A percentile compares a stretch with the other conserved stretches of the same genome.
Conservation (phyloP, 2,329 filamentous ascomycete species). For the Rosellinia necatrix region DNA sequence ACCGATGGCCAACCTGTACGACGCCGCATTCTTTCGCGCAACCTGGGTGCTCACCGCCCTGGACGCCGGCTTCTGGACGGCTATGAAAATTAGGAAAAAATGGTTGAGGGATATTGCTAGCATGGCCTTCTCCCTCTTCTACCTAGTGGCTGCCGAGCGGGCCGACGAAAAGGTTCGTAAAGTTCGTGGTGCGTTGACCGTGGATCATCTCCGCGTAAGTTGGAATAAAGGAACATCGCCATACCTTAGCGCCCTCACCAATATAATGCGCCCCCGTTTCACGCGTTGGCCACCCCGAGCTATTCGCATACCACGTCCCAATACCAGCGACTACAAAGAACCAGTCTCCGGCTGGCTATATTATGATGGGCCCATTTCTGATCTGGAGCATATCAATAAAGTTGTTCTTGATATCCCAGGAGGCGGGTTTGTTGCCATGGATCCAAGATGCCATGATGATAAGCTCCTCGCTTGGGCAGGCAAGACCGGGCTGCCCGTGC, state of each 20-base stretch:
- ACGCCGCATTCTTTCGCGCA: constrained; percentile 87
- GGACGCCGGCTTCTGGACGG: constrained; percentile 97
- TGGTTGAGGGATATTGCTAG: constrained; percentile 83
- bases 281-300: constrained; percentile 81
- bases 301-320: constrained; percentile 81
- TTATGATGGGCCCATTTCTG: constrained; percentile 83
- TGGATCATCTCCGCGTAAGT: constrained; percentile 87
- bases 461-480: constrained; percentile 92
- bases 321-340: constrained; percentile 79
- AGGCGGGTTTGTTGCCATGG: constrained; percentile 96
- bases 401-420: constrained; percentile 89
- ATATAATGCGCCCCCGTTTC: constrained; percentile 75
- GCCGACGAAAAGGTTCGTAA: constrained; percentile 97
- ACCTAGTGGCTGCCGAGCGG: constrained; percentile 88
- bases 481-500: constrained; percentile 82
- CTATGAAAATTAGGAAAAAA: constrained; percentile 83
- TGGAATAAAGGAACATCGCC: constrained; percentile 96
- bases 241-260: constrained; percentile 75
- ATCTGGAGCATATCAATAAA: constrained; percentile 75
- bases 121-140: constrained; percentile 85
- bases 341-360: constrained; percentile 89
- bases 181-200: constrained; percentile 81
- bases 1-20: constrained; percentile 92
- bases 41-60: constrained; percentile 96
- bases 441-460: constrained; percentile 91